Percentiles rank a stretch among this genome's conserved stretches.
phyloP scores from a whole-genome alignment of 495 filamentous ascomycete genomes.

The Penicillium ucsense region DNA sequence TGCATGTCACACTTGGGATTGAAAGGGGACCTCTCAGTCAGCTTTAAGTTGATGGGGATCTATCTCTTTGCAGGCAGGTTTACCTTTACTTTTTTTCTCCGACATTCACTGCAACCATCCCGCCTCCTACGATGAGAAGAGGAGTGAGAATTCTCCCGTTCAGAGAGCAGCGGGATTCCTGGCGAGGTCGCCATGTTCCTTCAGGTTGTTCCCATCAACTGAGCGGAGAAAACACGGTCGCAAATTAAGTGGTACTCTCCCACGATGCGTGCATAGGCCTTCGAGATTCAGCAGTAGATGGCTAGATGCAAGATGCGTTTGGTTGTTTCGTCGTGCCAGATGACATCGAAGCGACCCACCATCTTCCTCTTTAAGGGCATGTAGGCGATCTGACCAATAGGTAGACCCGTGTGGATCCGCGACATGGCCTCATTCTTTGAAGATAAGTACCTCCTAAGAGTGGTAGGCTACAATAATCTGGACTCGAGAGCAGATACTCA shows the following conservation, averaged over 20 bases:
- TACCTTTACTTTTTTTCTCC: conserved; percentile 27
- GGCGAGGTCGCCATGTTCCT: not conserved
- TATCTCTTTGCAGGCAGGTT: not conserved
- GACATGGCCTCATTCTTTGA: not conserved
- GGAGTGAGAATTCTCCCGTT: not conserved
- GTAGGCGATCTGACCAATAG: conserved; percentile 4
- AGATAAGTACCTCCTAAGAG: too few relatives aligned
- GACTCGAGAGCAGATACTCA: too few relatives aligned
- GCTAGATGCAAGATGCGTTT: not conserved
- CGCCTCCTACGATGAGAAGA: conserved; percentile 10
- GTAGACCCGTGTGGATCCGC: not conserved
- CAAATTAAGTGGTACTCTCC: too few relatives aligned
- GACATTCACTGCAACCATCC: conserved; percentile 27
- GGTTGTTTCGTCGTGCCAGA: conserved; percentile 1
- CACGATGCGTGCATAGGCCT: not conserved
- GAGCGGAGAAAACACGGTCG: too few relatives aligned
- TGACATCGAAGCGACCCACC: not conserved
- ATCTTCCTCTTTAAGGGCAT: not conserved
- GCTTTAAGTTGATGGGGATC: too few relatives aligned
- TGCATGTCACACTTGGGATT: conserved; percentile 18
- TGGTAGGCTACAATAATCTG: too few relatives aligned
- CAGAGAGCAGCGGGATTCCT: not conserved
- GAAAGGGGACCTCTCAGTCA: not conserved
- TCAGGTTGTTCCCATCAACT: not conserved
- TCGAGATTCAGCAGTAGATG: not conserved